phyloP scores from a whole-genome alignment of 352 stramenopile species.

The Phytophthora ohioensis region DNA sequence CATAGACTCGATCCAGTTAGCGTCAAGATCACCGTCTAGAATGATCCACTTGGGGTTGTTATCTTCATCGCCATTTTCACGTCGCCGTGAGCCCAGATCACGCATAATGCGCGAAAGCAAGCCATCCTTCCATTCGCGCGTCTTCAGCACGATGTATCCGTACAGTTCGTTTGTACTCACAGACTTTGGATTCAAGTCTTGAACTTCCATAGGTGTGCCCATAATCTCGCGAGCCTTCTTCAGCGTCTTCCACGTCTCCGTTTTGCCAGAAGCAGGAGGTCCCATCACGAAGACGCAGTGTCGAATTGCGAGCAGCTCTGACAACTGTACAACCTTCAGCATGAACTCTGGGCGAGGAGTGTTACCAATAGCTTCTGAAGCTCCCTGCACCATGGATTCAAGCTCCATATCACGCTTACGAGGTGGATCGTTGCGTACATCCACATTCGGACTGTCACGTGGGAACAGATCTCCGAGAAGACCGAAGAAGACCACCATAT shows the following conservation, averaged over 20 bases:
- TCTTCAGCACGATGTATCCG: slow-evolving; percentile 96
- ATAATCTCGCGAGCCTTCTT: slow-evolving; percentile 89
- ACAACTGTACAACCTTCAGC: slow-evolving; percentile 96
- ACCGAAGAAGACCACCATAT: slow-evolving; percentile 96
- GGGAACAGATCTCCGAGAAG: slow-evolving; percentile 96
- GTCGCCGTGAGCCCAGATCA: slow-evolving; percentile 91
- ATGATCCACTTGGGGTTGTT: slow-evolving; percentile 98
- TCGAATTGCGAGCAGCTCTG: slow-evolving; percentile 95
- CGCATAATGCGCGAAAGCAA: slow-evolving; percentile 96
- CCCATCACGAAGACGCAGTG: slow-evolving; percentile 98
- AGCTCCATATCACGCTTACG: slow-evolving; percentile 94
- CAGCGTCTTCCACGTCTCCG: slow-evolving; percentile 96
- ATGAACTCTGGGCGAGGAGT: slow-evolving; percentile 87
- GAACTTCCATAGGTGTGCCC: slow-evolving; percentile 89
- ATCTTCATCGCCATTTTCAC: slow-evolving; percentile 90
- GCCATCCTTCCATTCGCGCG: slow-evolving; percentile 96
- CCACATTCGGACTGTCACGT: slow-evolving; percentile 82
- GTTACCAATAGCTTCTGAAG: slow-evolving; percentile 83
- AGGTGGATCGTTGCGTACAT: slow-evolving; percentile 91
- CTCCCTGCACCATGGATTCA: slow-evolving; percentile 90
- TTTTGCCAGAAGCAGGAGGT: slow-evolving; percentile 94
- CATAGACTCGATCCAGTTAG: slow-evolving; percentile 99
- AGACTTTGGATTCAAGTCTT: slow-evolving; percentile 96
- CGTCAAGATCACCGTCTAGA: slow-evolving; percentile 96
- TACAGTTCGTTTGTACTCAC: slow-evolving; percentile 97